Percentiles rank a stretch among this genome's conserved stretches.
phyloP scores from a whole-genome alignment of 1,284 basidiomycete genomes.

The Phylloboletellus chloephorus region DNA sequence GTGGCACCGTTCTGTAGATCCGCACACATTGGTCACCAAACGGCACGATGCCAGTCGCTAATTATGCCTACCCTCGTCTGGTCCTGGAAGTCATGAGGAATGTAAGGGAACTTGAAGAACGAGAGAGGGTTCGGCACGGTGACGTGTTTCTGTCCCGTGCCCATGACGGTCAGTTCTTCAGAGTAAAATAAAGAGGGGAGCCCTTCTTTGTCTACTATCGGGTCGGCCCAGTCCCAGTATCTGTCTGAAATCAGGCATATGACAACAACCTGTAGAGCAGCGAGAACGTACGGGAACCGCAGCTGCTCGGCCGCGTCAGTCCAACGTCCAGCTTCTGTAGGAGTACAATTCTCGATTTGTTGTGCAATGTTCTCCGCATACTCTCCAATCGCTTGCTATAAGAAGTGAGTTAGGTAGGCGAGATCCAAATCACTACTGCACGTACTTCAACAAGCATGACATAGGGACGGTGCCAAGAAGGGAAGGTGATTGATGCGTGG shows the following conservation, averaged over 20 bases:
- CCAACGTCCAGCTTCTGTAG: constrained; percentile 18
- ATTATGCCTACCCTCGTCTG: constrained; percentile 8
- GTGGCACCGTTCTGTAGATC: constrained; percentile 5
- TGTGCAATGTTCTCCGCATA: constrained; percentile 20
- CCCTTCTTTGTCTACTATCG: constrained; percentile 18
- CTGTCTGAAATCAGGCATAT: constrained; percentile 10
- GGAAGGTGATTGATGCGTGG: constrained; percentile 20
- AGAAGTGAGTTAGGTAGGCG: background rate
- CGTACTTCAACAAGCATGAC: constrained; percentile 26
- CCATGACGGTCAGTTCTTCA: constrained; percentile 9
- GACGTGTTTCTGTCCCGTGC: constrained; percentile 2
- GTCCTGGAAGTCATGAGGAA: constrained; percentile 21
- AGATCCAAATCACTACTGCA: background rate
- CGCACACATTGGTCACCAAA: background rate
- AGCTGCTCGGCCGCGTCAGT: constrained; percentile 16
- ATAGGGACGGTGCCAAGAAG: constrained; percentile 28
- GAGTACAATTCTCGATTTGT: constrained; percentile 20
- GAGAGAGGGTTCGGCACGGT: constrained; percentile 19
- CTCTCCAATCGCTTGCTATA: constrained; percentile 25
- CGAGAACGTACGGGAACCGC: constrained; percentile 22
- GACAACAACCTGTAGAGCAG: background rate
- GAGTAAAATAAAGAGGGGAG: constrained; percentile 18
- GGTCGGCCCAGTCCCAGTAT: constrained; percentile 26
- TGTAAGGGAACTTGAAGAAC: constrained; percentile 15
- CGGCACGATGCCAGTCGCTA: background rate